A percentile compares a stretch with the other conserved stretches of the same genome.
Evolutionary conservation across 345 rosid genomes (phyloP).

Genomic region (Rhodomyrtus tomentosa): DNA sequence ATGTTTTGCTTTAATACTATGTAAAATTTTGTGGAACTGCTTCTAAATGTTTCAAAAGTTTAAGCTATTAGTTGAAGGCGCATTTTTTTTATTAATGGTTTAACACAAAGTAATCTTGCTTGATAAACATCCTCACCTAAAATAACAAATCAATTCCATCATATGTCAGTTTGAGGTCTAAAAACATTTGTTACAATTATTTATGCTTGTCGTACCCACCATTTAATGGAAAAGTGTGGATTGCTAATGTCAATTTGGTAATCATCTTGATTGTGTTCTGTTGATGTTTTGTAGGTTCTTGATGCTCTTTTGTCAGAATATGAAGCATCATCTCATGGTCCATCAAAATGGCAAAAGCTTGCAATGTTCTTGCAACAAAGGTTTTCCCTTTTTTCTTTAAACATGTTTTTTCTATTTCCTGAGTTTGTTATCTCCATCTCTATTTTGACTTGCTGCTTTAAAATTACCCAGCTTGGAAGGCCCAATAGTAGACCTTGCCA

Average conservation of each 20-base stretch:
- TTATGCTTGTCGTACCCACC: background rate
- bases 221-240: background rate
- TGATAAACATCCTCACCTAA: background rate
- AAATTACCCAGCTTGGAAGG: slow-evolving; percentile 69
- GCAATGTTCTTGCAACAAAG: slow-evolving; percentile 81
- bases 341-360: slow-evolving; percentile 91
- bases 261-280: background rate
- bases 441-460: background rate
- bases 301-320: slow-evolving; percentile 74
- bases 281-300: slow-evolving; percentile 44
- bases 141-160: background rate
- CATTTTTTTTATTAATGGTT: background rate
- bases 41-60: background rate
- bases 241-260: background rate
- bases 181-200: background rate
- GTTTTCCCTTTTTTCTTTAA: slow-evolving; percentile 12
- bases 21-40: background rate
- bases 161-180: background rate
- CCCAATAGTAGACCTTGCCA: slow-evolving; percentile 70
- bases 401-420: background rate
- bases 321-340: slow-evolving; percentile 74
- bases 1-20: background rate
- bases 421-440: background rate
- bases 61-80: background rate
- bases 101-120: background rate